phyloP scores from a whole-genome alignment of 2,329 filamentous ascomycete genomes.

The Clonostachys chloroleuca region DNA sequence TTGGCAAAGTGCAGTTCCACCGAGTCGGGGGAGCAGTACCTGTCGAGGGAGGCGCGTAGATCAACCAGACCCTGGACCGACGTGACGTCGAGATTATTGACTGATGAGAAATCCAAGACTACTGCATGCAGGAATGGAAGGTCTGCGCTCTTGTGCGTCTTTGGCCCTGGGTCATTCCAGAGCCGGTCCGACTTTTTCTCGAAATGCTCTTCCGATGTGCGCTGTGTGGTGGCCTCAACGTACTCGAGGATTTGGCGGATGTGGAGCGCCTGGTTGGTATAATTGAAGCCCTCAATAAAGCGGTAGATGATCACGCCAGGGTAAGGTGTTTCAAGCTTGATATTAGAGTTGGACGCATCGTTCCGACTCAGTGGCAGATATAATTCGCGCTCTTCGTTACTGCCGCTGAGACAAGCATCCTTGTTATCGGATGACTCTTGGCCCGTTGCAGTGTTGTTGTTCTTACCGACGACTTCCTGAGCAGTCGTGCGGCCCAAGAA shows the following conservation, averaged over 20 bases:
- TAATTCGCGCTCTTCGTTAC: conserved; percentile 15
- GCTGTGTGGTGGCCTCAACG: conserved; percentile 32
- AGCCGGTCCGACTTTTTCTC: conserved; percentile 37
- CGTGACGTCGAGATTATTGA: conserved; percentile 54
- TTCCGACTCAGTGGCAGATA: conserved; percentile 34
- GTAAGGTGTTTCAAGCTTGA: conserved; percentile 34
- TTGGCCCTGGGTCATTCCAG: conserved; percentile 49
- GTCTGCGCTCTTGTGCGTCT: conserved; percentile 11
- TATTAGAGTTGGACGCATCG: conserved; percentile 38
- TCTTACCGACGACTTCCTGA: conserved; percentile 5
- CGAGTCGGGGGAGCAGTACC: conserved; percentile 39
- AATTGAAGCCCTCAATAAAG: conserved; percentile 47
- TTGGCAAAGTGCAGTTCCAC: conserved; percentile 52
- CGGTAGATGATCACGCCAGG: conserved; percentile 49
- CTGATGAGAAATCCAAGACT: conserved; percentile 52
- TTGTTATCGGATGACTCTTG: background rate
- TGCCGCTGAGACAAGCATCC: background rate
- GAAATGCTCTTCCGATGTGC: conserved; percentile 28
- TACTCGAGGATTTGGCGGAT: conserved; percentile 32
- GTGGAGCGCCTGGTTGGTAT: conserved; percentile 44
- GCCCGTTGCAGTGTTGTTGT: background rate
- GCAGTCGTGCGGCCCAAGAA: conserved; percentile 35
- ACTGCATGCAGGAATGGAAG: conserved; percentile 47
- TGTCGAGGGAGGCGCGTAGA: conserved; percentile 47
- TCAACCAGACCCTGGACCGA: conserved; percentile 53